Evolutionary conservation across 2,329 filamentous ascomycete genomes (phyloP).

Genomic region (Colletotrichum tamarilloi): DNA sequence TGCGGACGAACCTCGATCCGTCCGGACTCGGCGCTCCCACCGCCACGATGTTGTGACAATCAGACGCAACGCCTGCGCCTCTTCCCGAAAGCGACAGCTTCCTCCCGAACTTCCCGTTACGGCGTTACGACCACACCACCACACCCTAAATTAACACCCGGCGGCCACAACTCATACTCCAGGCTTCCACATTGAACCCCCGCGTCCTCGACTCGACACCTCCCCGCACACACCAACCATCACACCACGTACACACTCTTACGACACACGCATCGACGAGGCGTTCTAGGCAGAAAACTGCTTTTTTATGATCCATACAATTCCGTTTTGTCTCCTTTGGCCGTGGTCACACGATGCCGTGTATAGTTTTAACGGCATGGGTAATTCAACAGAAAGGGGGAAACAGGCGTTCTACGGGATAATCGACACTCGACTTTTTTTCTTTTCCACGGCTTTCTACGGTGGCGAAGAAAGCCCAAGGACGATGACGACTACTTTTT

Average conservation of each 20-base stretch:
- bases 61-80: slow-evolving; percentile 18
- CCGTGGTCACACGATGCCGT: slow-evolving; percentile 5
- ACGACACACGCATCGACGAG: slow-evolving; percentile 34
- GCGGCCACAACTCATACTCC: slow-evolving; percentile 14
- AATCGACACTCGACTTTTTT: background rate
- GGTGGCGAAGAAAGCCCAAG: slow-evolving; percentile 30
- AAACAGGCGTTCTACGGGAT: slow-evolving; percentile 18
- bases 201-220: background rate
- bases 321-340: slow-evolving; percentile 2
- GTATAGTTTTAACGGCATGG: slow-evolving; percentile 10
- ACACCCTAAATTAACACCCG: slow-evolving; percentile 14
- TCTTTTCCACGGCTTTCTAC: background rate
- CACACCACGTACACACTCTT: slow-evolving; percentile 9
- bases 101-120: slow-evolving; percentile 17
- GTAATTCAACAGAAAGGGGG: slow-evolving; percentile 2
- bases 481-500: slow-evolving; percentile 35
- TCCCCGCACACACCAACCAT: background rate
- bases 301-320: slow-evolving; percentile 21
- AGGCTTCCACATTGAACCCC: slow-evolving; percentile 17
- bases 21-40: slow-evolving; percentile 50
- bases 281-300: slow-evolving; percentile 25
- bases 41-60: slow-evolving; percentile 52
- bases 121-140: slow-evolving; percentile 28
- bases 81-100: slow-evolving; percentile 4
- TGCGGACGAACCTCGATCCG: slow-evolving; percentile 43